Evolutionary conservation across 345 rosid genomes (phyloP).

Genomic region (Syzygium oleosum): DNA sequence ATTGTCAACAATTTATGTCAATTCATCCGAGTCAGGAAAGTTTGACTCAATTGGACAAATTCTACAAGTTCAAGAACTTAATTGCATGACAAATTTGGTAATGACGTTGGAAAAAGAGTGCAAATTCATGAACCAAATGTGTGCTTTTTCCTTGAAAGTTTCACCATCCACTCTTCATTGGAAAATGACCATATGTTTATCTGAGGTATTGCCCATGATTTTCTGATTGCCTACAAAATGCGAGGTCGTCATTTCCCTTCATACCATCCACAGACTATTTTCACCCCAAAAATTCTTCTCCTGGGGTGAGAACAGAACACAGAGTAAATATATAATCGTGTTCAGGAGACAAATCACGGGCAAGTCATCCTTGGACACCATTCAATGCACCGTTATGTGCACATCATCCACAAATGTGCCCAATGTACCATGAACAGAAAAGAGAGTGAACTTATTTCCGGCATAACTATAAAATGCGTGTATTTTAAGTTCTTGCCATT

Average conservation of each 20-base stretch:
- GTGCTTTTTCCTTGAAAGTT: neutral
- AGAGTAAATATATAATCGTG: neutral
- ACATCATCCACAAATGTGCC: neutral
- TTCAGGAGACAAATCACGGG: neutral
- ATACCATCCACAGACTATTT: neutral
- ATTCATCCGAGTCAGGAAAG: neutral
- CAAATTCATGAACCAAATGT: neutral
- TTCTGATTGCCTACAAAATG: neutral
- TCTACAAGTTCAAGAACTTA: neutral
- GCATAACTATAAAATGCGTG: neutral
- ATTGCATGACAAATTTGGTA: neutral
- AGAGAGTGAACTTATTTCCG: neutral
- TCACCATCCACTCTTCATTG: neutral
- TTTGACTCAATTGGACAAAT: neutral
- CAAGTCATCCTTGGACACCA: neutral
- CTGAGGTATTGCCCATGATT: neutral
- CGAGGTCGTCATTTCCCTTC: neutral
- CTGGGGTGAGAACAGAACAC: neutral
- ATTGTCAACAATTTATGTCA: neutral
- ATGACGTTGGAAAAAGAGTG: neutral
- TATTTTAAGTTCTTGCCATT: neutral
- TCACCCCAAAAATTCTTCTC: neutral
- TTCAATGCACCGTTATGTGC: neutral
- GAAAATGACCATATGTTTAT: neutral
- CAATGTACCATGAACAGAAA: neutral